A percentile compares a stretch with the other conserved stretches of the same genome.
These are phyloP conservation scores for Chamaenerion angustifolium DNA, from an alignment of 345 rosid species.

Conservation along the genomic window DNA sequence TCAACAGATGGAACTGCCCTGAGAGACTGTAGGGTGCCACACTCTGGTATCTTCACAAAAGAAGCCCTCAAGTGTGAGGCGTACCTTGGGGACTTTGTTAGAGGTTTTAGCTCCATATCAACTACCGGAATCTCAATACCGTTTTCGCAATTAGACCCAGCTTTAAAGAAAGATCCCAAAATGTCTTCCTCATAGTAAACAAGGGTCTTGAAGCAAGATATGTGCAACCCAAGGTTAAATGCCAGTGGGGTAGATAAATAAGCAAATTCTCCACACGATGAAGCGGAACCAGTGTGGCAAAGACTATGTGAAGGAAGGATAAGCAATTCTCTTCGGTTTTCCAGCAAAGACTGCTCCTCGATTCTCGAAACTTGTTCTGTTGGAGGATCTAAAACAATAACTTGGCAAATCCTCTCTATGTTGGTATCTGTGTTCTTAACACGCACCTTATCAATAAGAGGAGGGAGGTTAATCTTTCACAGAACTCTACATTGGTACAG, in stretches of 20 bases:
- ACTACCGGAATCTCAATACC: conserved; percentile 19
- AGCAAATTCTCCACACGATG: conserved; percentile 41
- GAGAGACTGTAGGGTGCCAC: conserved; percentile 60
- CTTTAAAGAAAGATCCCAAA: conserved; percentile 42
- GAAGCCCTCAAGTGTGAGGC: conserved; percentile 89
- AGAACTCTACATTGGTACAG: background rate
- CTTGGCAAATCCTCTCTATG: conserved; percentile 43
- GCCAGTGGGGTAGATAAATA: conserved; percentile 74
- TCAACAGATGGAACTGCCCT: conserved; percentile 47
- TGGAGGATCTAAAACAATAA: conserved; percentile 77
- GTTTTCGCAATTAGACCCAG: conserved; percentile 21
- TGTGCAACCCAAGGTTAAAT: conserved; percentile 69
- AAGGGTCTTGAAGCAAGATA: conserved; percentile 53
- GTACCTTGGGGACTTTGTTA: conserved; percentile 34
- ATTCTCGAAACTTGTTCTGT: conserved; percentile 8
- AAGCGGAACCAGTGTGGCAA: conserved; percentile 12
- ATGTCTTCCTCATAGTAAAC: conserved; percentile 44
- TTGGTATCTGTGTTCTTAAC: conserved; percentile 43
- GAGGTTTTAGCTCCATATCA: conserved; percentile 44
- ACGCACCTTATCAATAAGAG: conserved; percentile 29
- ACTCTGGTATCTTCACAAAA: conserved; percentile 81
- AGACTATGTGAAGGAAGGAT: conserved; percentile 44
- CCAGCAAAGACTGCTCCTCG: conserved; percentile 11
- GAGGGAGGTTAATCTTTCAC: background rate
- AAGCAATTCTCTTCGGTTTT: conserved; percentile 28